A percentile compares a stretch with the other conserved stretches of the same genome.
phyloP scores from a whole-genome alignment of 2,329 filamentous ascomycete genomes.

The Colletotrichum sp. region DNA sequence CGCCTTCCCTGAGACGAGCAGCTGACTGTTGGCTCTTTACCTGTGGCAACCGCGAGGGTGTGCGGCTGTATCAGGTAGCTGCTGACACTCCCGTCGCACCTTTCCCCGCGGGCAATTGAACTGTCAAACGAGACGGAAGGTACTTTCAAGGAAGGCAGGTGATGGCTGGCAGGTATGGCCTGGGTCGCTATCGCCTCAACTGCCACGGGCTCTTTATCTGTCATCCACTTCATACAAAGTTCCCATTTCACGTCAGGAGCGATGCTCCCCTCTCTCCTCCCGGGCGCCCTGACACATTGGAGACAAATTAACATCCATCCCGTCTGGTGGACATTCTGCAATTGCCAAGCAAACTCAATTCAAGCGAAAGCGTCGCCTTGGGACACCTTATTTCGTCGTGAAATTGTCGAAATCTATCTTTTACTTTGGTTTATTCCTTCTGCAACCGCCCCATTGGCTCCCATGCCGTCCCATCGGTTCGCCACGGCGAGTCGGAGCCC shows the following conservation, averaged over 20 bases:
- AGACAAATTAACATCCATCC: not conserved
- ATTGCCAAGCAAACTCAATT: conserved; percentile 8
- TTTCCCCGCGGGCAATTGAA: not conserved
- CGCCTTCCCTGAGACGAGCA: not conserved
- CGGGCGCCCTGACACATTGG: not conserved
- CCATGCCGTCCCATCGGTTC: not conserved
- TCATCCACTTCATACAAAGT: not conserved
- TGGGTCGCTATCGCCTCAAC: not conserved
- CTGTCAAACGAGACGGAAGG: not conserved
- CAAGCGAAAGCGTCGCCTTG: not conserved
- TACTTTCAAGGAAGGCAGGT: not conserved
- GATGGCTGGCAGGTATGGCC: not conserved
- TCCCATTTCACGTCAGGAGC: not conserved
- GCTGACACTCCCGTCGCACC: not conserved
- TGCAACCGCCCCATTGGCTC: not conserved
- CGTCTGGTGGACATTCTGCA: not conserved
- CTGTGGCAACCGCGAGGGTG: not conserved
- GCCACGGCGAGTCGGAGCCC: not conserved
- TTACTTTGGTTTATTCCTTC: not conserved
- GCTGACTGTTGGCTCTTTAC: not conserved
- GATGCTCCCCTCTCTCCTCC: not conserved
- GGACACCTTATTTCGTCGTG: not conserved
- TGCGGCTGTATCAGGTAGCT: not conserved
- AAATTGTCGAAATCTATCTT: not conserved
- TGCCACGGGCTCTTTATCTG: not conserved